These are phyloP conservation scores for Wickerhamomyces bovis DNA, from an alignment of 805 yeast species.

Conservation along the genomic window DNA sequence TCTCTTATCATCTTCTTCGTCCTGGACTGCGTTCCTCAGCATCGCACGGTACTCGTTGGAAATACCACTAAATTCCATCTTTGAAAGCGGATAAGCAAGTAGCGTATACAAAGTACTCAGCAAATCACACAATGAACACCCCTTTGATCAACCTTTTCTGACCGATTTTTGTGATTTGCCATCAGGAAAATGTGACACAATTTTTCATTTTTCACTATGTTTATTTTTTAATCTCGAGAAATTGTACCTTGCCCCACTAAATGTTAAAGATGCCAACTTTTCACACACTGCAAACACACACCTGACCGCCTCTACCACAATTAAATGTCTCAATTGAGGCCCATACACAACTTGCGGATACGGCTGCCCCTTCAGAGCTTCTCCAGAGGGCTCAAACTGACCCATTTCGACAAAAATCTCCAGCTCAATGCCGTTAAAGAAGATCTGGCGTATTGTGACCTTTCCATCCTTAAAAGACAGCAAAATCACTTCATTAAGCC, in stretches of 20 bases:
- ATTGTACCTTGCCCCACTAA: too few species aligned
- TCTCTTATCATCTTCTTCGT: conserved; percentile 2
- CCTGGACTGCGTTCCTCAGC: conserved; percentile 14
- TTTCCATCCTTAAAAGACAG: conserved; percentile 1
- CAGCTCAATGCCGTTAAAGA: background rate
- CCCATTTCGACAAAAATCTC: conserved; percentile 1
- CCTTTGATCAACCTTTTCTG: too few species aligned
- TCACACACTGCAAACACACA: too few species aligned
- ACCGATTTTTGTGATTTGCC: background rate
- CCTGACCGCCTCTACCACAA: too few species aligned
- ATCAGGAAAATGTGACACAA: background rate
- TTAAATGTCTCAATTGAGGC: background rate
- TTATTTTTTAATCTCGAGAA: too few species aligned
- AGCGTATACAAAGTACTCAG: background rate
- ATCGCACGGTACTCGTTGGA: conserved; percentile 19
- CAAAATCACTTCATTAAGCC: background rate
- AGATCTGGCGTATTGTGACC: conserved; percentile 4
- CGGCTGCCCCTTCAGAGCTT: background rate
- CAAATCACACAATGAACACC: background rate
- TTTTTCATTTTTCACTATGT: too few species aligned
- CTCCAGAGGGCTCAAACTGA: background rate
- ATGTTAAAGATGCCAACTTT: too few species aligned
- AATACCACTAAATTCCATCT: conserved; percentile 1
- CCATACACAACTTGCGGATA: background rate
- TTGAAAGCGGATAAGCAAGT: background rate